phyloP scores from a whole-genome alignment of 306 rosid genomes.

The Vigna hirtella region DNA sequence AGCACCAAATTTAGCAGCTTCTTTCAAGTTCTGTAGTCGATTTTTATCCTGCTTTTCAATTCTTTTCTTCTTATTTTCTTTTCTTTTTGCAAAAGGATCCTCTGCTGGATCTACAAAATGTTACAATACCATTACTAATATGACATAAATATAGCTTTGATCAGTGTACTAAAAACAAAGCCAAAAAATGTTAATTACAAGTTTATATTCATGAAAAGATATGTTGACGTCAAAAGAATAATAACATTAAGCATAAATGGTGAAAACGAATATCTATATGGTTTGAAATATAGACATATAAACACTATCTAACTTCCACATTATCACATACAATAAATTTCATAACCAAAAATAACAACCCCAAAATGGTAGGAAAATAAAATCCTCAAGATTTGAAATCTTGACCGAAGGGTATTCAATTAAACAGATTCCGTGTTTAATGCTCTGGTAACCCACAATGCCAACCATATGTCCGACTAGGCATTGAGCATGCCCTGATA shows the following conservation, averaged over 20 bases:
- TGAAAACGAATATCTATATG: not conserved
- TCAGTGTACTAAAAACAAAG: not conserved
- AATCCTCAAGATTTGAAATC: not conserved
- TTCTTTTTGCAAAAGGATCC: slow-evolving; percentile 93
- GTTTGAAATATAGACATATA: not conserved
- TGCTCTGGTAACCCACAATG: not conserved
- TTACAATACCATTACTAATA: slow-evolving; percentile 15
- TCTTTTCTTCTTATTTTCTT: slow-evolving; percentile 70
- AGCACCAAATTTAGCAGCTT: slow-evolving; percentile 86
- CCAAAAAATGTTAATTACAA: not conserved
- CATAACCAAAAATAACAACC: not conserved
- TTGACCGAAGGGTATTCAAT: not conserved
- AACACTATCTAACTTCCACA: not conserved
- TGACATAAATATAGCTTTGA: slow-evolving; percentile 5
- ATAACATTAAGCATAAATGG: not conserved
- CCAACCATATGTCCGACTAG: not conserved
- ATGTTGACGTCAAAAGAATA: not conserved
- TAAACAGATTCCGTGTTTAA: not conserved
- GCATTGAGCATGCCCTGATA: not conserved
- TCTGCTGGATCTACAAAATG: slow-evolving; percentile 69
- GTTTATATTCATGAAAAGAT: slow-evolving; percentile 1
- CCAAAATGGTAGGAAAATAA: not conserved
- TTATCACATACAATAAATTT: not conserved
- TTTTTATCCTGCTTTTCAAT: slow-evolving; percentile 83
- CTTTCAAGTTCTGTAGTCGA: slow-evolving; percentile 75